These are phyloP conservation scores for Phylloporus scabripes DNA, from an alignment of 768 basidiomycete species.

Conservation along the genomic window DNA sequence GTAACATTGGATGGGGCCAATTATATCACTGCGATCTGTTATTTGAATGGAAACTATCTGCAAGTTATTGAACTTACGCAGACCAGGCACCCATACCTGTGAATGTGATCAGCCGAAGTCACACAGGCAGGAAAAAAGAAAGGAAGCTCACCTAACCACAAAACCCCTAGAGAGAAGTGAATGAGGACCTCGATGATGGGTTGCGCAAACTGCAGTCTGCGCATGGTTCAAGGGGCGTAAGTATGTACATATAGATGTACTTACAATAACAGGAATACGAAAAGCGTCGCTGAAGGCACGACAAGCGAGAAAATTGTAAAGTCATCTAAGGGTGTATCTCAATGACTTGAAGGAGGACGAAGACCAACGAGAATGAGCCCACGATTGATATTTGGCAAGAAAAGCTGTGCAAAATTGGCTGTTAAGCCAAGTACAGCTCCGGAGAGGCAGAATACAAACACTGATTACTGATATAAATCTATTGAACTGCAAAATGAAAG, in stretches of 20 bases:
- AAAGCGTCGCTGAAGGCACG: slow-evolving; percentile 59
- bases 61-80: slow-evolving; percentile 39
- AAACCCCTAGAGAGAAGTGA: slow-evolving; percentile 48
- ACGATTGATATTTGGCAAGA: slow-evolving; percentile 65
- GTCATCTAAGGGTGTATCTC: slow-evolving; percentile 43
- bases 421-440: slow-evolving; percentile 62
- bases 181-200: slow-evolving; percentile 56
- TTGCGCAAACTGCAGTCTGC: slow-evolving; percentile 64
- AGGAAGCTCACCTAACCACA: slow-evolving; percentile 61
- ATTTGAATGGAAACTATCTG: background rate
- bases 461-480: slow-evolving; percentile 29
- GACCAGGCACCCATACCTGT: slow-evolving; percentile 75
- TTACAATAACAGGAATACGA: slow-evolving; percentile 56
- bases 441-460: slow-evolving; percentile 34
- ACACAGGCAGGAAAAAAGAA: background rate
- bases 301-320: slow-evolving; percentile 67
- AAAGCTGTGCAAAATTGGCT: slow-evolving; percentile 60
- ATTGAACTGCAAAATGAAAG: background rate
- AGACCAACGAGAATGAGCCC: slow-evolving; percentile 21
- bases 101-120: slow-evolving; percentile 3
- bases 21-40: slow-evolving; percentile 51
- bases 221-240: slow-evolving; percentile 1
- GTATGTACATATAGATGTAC: slow-evolving; percentile 10
- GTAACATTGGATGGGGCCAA: slow-evolving; percentile 61
- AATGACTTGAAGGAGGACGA: background rate